Conservation (phyloP, 106 monocot species). For the Dioscorea zingiberensis region DNA sequence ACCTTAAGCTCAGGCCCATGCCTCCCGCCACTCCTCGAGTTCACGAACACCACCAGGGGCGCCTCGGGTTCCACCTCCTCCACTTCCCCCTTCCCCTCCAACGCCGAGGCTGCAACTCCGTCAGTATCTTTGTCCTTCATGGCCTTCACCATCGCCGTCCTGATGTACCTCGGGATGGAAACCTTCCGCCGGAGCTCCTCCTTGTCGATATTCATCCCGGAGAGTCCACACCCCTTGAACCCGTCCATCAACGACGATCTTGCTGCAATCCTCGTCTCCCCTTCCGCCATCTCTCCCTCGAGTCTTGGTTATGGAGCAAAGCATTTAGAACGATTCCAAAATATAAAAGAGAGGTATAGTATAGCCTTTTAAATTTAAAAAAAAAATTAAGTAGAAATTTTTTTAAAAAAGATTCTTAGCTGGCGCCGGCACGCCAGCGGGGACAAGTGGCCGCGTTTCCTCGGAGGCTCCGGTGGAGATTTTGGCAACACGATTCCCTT, state of each 20-base stretch:
- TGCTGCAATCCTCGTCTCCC: background rate
- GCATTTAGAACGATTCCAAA: no score
- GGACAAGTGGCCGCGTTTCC: no score
- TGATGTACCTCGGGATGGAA: constrained; percentile 32
- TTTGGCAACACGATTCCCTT: no score
- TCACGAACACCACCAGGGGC: constrained; percentile 59
- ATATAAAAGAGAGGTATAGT: no score
- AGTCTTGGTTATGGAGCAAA: no score
- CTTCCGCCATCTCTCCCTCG: background rate
- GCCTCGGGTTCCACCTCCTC: constrained; percentile 25
- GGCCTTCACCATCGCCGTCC: constrained; percentile 33
- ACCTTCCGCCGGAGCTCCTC: constrained; percentile 33
- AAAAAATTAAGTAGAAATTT: no score
- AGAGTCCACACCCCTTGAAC: constrained; percentile 18
- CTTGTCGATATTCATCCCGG: constrained; percentile 24
- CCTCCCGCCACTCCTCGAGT: constrained; percentile 57
- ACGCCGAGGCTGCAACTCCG: constrained; percentile 1
- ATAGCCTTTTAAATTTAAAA: no score
- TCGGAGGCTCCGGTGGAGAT: no score
- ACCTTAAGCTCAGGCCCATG: constrained; percentile 49
- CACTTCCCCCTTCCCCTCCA: background rate
- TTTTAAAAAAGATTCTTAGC: no score
- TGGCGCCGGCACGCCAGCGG: no score
- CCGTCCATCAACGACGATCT: constrained; percentile 33
- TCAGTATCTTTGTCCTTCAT: constrained; percentile 25